phyloP scores from a whole-genome alignment of 2,329 filamentous ascomycete species.

The Claviceps pazoutovae region DNA sequence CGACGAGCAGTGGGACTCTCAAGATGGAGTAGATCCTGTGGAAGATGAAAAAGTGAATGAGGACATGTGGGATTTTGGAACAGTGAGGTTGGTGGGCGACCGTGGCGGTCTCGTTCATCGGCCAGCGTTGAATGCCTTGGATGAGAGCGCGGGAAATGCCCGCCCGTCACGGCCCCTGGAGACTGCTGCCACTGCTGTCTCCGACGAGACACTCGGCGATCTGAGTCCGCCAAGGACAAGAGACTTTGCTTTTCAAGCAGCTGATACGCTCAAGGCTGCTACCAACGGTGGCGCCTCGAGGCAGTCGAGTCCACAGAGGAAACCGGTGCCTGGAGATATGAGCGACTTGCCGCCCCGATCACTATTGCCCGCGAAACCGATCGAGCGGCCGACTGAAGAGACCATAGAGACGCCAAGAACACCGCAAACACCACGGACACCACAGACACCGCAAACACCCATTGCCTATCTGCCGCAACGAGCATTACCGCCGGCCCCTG shows the following conservation, averaged over 20 bases:
- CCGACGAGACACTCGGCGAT: conserved; percentile 37
- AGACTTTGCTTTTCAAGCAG: conserved; percentile 28
- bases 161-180: conserved; percentile 43
- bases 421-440: conserved; percentile 17
- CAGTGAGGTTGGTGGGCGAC: conserved; percentile 66
- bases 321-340: conserved; percentile 27
- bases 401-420: conserved; percentile 36
- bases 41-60: conserved; percentile 51
- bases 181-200: conserved; percentile 25
- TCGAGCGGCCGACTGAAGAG: conserved; percentile 18
- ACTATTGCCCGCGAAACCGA: conserved; percentile 37
- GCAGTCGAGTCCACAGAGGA: conserved; percentile 47
- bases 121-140: conserved; percentile 55
- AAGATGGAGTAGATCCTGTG: conserved; percentile 35
- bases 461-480: conserved; percentile 21
- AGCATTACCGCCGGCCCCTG: conserved; percentile 31
- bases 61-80: conserved; percentile 98
- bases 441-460: conserved; percentile 39
- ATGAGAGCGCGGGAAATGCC: conserved; percentile 68
- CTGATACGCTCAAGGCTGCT: conserved; percentile 41
- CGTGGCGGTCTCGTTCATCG: conserved; percentile 42
- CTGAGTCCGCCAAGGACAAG: conserved; percentile 37
- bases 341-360: conserved; percentile 43
- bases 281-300: conserved; percentile 34
- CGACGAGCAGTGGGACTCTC: conserved; percentile 45